These are phyloP conservation scores for Aquilaria agallochum DNA, from an alignment of 441 rosid genomes.

Conservation along the genomic window DNA sequence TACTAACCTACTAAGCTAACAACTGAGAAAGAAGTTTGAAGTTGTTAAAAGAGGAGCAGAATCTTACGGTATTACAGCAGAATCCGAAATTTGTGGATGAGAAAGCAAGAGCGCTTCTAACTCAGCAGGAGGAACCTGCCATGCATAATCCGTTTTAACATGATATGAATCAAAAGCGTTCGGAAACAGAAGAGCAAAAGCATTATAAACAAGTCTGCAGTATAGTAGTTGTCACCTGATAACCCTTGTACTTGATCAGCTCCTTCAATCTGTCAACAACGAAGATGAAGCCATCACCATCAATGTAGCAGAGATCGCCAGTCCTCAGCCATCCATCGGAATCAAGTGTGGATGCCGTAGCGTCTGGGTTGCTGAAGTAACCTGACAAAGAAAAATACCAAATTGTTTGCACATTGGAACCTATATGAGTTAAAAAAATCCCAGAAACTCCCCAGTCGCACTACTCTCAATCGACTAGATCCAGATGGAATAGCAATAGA, in stretches of 20 bases:
- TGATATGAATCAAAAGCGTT: neutral
- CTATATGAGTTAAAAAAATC: neutral
- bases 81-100: conserved; percentile 71
- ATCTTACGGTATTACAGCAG: conserved; percentile 86
- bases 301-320: conserved; percentile 88
- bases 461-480: neutral
- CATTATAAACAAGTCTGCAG: too few species aligned
- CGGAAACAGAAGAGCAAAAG: too few species aligned
- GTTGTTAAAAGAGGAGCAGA: neutral
- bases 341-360: conserved; percentile 74
- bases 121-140: conserved; percentile 92
- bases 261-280: conserved; percentile 92
- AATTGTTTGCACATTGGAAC: neutral
- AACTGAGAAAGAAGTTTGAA: neutral
- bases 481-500: too few species aligned
- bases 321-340: conserved; percentile 93
- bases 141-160: neutral
- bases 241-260: conserved; percentile 92
- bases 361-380: conserved; percentile 79
- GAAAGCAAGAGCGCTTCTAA: conserved; percentile 79
- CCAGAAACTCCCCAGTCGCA: neutral
- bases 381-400: conserved; percentile 33
- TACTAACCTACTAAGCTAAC: neutral
- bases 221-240: conserved; percentile 50
- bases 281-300: conserved; percentile 84